phyloP scores from a whole-genome alignment of 2,329 filamentous ascomycete species.

The Ophiocordyceps camponoti-floridani region DNA sequence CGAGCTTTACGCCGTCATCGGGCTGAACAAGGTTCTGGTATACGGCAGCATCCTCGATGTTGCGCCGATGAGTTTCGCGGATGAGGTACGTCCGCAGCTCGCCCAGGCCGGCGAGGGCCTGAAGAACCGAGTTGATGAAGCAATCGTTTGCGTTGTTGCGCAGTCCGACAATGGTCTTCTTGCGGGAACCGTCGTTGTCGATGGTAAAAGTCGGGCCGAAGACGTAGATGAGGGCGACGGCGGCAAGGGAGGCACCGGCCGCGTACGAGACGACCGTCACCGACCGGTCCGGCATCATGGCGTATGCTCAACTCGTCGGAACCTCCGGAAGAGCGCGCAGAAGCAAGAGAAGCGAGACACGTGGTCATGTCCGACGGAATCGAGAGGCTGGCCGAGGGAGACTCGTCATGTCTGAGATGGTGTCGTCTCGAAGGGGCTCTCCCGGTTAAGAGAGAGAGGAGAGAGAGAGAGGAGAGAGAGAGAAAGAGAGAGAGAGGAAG shows the following conservation, averaged over 20 bases:
- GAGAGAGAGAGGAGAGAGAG: too few relatives aligned
- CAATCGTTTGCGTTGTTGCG: constrained; percentile 87
- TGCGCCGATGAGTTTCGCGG: constrained; percentile 69
- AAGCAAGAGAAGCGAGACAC: neutral
- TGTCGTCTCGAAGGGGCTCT: neutral
- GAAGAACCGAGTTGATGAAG: constrained; percentile 92
- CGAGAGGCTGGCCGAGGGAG: neutral
- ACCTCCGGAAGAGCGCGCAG: neutral
- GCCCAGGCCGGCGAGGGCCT: constrained; percentile 77
- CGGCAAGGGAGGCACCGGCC: constrained; percentile 84
- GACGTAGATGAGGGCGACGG: constrained; percentile 88
- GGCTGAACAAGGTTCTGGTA: constrained; percentile 47
- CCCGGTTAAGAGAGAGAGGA: neutral
- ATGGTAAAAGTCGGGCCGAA: constrained; percentile 96
- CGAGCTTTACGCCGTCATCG: constrained; percentile 19
- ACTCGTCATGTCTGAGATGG: neutral
- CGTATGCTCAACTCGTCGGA: neutral
- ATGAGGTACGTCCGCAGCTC: constrained; percentile 87
- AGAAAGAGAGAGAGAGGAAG: neutral
- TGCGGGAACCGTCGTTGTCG: constrained; percentile 63
- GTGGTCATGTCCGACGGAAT: neutral
- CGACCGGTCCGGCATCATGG: constrained; percentile 19
- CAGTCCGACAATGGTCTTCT: constrained; percentile 78
- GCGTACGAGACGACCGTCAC: constrained; percentile 59
- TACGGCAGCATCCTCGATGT: constrained; percentile 58